These are phyloP conservation scores for Solanum gandarillasii DNA, from an alignment of 257 asterid genomes.

Conservation along the genomic window DNA sequence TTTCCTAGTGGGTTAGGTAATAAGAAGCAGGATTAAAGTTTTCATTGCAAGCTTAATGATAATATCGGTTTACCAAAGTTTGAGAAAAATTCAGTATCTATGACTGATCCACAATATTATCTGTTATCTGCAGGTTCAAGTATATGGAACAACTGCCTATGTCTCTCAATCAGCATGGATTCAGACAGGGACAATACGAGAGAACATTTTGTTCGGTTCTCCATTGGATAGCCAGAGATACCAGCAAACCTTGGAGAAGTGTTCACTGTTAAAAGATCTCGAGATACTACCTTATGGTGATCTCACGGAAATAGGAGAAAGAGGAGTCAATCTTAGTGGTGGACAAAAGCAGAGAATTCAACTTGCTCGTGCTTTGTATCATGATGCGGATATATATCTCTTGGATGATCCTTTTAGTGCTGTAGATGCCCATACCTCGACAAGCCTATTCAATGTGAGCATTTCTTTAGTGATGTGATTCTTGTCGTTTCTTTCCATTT, in stretches of 20 bases:
- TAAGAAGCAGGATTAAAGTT: not conserved
- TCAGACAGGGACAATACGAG: slow-evolving; percentile 76
- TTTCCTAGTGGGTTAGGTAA: not conserved
- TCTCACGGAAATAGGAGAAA: slow-evolving; percentile 81
- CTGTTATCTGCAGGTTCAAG: slow-evolving; percentile 11
- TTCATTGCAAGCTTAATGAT: not conserved
- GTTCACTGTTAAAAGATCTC: slow-evolving; percentile 68
- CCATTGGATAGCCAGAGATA: slow-evolving; percentile 45
- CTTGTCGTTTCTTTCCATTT: not conserved
- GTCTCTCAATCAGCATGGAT: slow-evolving; percentile 87
- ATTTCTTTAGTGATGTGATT: not conserved
- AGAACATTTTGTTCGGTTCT: slow-evolving; percentile 70
- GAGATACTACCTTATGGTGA: slow-evolving; percentile 74
- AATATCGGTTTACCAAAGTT: not conserved
- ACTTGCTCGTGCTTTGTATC: slow-evolving; percentile 80
- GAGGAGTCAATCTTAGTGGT: slow-evolving; percentile 91
- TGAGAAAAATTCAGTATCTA: not conserved
- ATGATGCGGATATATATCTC: slow-evolving; percentile 70
- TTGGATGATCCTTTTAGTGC: slow-evolving; percentile 95
- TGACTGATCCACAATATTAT: not conserved
- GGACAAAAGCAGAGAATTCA: slow-evolving; percentile 93
- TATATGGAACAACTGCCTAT: slow-evolving; percentile 58
- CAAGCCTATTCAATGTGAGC: slow-evolving; percentile 73
- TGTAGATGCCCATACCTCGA: slow-evolving; percentile 91
- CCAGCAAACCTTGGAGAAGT: slow-evolving; percentile 59